Conservation (phyloP, 2,329 filamentous ascomycete genomes). For the Westerdykella aurantiaca region DNA sequence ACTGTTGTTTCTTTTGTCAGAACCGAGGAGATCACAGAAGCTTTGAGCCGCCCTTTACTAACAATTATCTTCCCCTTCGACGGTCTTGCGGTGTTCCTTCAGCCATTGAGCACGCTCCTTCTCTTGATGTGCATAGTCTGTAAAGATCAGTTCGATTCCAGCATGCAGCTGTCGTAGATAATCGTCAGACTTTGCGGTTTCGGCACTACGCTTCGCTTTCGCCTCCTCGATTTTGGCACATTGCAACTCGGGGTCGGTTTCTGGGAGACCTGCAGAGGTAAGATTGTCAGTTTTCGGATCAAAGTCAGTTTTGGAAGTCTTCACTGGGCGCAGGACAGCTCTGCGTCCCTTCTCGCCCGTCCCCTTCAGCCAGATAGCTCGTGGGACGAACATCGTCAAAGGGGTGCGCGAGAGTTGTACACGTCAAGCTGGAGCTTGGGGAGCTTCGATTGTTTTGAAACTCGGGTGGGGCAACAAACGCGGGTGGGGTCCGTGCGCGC, state of each 20-base stretch:
- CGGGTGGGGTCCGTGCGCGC: not conserved
- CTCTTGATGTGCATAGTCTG: slow-evolving; percentile 33
- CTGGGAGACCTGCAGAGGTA: slow-evolving; percentile 1
- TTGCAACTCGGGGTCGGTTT: not conserved
- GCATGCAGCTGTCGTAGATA: slow-evolving; percentile 27
- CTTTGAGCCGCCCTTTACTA: not conserved
- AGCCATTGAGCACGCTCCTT: slow-evolving; percentile 1
- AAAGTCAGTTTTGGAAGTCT: slow-evolving; percentile 16
- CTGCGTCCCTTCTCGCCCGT: slow-evolving; percentile 1
- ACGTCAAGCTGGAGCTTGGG: not conserved
- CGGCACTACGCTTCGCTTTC: not conserved
- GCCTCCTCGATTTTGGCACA: not conserved
- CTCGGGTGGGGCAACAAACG: not conserved
- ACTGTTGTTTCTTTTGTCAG: slow-evolving; percentile 10
- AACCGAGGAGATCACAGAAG: not conserved
- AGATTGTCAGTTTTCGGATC: slow-evolving; percentile 9
- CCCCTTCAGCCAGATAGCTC: slow-evolving; percentile 27
- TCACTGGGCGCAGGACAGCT: slow-evolving; percentile 10
- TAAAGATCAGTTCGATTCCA: slow-evolving; percentile 32
- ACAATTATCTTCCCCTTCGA: slow-evolving; percentile 25
- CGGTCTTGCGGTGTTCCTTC: slow-evolving; percentile 15
- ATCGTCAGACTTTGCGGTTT: slow-evolving; percentile 12
- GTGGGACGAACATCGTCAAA: slow-evolving; percentile 28
- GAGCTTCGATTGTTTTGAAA: not conserved
- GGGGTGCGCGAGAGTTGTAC: not conserved